Conservation (phyloP, 441 rosid species). For the Adansonia grandidieri region DNA sequence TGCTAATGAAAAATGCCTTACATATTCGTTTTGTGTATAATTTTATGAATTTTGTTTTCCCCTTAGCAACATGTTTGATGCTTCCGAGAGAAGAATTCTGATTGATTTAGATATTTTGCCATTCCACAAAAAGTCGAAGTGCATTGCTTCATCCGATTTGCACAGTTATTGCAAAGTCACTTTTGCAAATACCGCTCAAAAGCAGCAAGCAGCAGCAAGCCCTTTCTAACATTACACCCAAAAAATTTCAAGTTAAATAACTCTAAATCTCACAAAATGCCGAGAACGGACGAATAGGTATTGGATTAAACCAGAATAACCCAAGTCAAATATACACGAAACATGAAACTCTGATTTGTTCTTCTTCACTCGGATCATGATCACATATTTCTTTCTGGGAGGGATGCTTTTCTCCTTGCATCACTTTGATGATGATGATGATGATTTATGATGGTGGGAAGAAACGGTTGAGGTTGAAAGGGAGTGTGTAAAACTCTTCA, state of each 20-base stretch:
- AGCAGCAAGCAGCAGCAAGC: background rate
- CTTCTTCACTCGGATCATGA: slow-evolving; percentile 1
- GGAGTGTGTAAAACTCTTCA: slow-evolving; percentile 96
- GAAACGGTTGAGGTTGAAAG: slow-evolving; percentile 94
- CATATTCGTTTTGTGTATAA: too few relatives aligned
- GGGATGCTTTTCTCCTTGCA: slow-evolving; percentile 43
- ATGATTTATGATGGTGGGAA: slow-evolving; percentile 85
- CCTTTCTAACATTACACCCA: background rate
- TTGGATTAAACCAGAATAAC: slow-evolving; percentile 38
- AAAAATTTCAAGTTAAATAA: background rate
- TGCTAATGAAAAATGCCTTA: background rate
- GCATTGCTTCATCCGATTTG: background rate
- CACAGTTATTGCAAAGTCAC: slow-evolving; percentile 12
- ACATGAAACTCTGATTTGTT: slow-evolving; percentile 17
- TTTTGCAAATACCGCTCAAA: slow-evolving; percentile 13
- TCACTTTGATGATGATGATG: background rate
- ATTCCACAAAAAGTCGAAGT: background rate
- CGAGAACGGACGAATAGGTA: slow-evolving; percentile 16
- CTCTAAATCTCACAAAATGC: background rate
- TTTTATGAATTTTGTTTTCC: too few relatives aligned
- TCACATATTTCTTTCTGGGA: slow-evolving; percentile 36
- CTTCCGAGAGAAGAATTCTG: background rate
- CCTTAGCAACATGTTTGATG: background rate
- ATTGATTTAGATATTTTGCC: background rate
- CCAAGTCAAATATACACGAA: slow-evolving; percentile 26